Evolutionary conservation across 73 alveolate genomes (phyloP), one percentile per base, ranked within the genome.

Genomic region (Paramecium bursaria): DNA sequence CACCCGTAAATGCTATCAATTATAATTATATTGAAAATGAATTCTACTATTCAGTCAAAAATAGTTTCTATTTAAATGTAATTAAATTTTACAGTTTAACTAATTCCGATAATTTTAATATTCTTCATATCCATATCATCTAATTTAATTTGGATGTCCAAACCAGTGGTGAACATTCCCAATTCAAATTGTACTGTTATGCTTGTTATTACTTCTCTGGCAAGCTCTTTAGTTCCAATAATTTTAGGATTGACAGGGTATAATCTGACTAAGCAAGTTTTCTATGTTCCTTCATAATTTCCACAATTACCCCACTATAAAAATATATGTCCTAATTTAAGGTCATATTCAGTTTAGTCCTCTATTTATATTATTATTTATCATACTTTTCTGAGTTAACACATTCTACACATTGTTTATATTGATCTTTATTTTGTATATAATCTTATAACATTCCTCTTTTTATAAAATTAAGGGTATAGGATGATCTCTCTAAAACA

Each of bases 301-400:
- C 82, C 82, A 67, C 82, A 67, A 0, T 42, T 42, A 3, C 82
- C 82, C 82, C 82, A 67, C 33, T 67, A 53, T 39, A 67, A 19
- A 42, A 39, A 47, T 10, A 67, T 67, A 7, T 67, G 50, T 39
- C 82, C 82, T 47, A 67, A 67, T 21, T 57, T 67, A 26, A 67
- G 27, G 22, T 67, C 82, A 42, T 33, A 67, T 23, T 67, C 82
- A 1, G 82, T 67, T 6, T 21, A 17, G 44, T 67, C 82, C 55
- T 67, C 82, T 67, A 39, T 11, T 29, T 61, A 39, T 6, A 7
- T 17, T 39, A 39, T n/a, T 0, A 2, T 33, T 4, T 21, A 0
- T 1, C 17, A 11, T 60, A 67, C 82, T 67, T 23, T 67, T 67
- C 44, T 67, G 44, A 15, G 82, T 67, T 17, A 67, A 42, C 2